phyloP scores from a whole-genome alignment of 1,139 yeast genomes.

The Yamadazyma buinensis region DNA sequence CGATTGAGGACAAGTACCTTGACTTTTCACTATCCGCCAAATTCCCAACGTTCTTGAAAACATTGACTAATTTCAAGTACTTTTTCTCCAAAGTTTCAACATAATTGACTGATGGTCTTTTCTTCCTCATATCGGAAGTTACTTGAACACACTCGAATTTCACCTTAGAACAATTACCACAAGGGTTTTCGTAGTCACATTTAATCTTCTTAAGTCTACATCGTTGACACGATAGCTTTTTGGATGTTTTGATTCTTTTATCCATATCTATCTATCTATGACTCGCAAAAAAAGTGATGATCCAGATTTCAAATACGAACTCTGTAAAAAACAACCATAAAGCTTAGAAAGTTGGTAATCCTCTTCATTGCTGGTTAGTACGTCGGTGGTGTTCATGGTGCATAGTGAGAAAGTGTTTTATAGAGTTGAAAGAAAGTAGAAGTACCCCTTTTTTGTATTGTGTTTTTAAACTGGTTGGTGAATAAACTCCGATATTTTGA shows the following conservation, averaged over 20 bases:
- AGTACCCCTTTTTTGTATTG: too few species aligned
- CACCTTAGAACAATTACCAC: constrained; percentile 44
- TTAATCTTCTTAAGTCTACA: constrained; percentile 53
- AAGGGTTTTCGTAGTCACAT: constrained; percentile 50
- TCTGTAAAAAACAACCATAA: too few species aligned
- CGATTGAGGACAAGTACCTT: constrained; percentile 18
- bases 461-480: too few species aligned
- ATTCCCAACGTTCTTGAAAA: constrained; percentile 22
- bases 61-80: constrained; percentile 20
- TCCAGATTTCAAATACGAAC: too few species aligned
- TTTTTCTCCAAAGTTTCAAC: constrained; percentile 36
- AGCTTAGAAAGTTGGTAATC: too few species aligned
- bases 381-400: too few species aligned
- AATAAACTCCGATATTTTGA: too few species aligned
- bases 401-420: too few species aligned
- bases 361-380: too few species aligned
- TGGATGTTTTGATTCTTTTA: constrained; percentile 6
- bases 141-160: constrained; percentile 47
- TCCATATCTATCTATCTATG: constrained; percentile 2
- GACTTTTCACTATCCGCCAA: constrained; percentile 19
- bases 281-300: too few species aligned
- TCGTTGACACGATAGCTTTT: constrained; percentile 33
- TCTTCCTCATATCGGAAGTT: constrained; percentile 51
- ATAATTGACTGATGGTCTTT: constrained; percentile 48
- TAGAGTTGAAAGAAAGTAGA: too few species aligned